Evolutionary conservation across 2,329 filamentous ascomycete genomes (phyloP), one percentile per base, ranked within the genome.

Genomic region (Talaromyces marneffei): DNA sequence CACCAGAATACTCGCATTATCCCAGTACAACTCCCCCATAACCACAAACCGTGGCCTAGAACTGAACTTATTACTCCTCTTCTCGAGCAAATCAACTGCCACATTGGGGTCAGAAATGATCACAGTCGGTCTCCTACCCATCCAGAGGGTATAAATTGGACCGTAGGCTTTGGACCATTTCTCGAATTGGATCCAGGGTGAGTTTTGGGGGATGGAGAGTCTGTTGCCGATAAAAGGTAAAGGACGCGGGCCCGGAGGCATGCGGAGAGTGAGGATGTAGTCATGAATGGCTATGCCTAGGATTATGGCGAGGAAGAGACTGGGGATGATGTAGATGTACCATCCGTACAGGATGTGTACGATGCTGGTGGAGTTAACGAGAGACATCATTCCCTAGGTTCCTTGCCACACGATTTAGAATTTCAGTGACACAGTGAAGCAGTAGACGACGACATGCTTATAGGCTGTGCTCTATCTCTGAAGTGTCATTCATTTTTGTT

Each of bases 1-100:
- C 4, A 82, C 79, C 20, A 82, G 68, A 46, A 82, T 74, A 27
- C 74, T 77, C 7, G 75, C 73, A 39, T 75, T 76, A 50, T 69
- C 68, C 42, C 71, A 72, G 18, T 73, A 69, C n/a, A 74, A 65
- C 39, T 75, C 73, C 6, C 69, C 68, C 57, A 68, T 69, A 1
- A 70, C 65, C 4, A 70, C 67, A 35, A 69, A 67, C 1, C 69
- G 66, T 9, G 74, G 71, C 3, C 76, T 65, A 3, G 74, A 74
- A 3, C 74, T 75, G 62, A 77, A 78, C 25, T 72, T 71, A 37
- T 62, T 65, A 2, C 75, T 74, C 55, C 72, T 70, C 58, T 74
- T 74, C 31, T 77, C 76, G 29, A 75, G 71, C 16, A 78, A 66
- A 40, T 75, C 75, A 33, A 69, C 68, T 16, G 73, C 70, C 8